Evolutionary conservation across 2,329 filamentous ascomycete species (phyloP).

Genomic region (Aureobasidium subglaciale): DNA sequence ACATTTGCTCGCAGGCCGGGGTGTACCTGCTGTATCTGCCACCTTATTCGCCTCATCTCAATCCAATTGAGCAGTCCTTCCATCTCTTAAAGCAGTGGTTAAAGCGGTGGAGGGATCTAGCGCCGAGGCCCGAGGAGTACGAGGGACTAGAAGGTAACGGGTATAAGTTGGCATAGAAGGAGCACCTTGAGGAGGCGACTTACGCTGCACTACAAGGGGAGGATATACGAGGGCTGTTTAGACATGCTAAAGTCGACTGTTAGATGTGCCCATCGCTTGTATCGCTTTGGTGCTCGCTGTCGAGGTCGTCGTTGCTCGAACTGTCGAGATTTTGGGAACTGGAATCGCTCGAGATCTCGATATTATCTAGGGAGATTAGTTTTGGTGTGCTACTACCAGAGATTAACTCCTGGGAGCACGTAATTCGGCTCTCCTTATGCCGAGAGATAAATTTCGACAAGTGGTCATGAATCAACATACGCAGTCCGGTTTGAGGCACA

Average conservation of each 20-base stretch:
- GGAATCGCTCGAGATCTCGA: not conserved
- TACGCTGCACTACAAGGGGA: not conserved
- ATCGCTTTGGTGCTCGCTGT: not conserved
- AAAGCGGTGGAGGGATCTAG: not conserved
- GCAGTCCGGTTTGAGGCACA: not conserved
- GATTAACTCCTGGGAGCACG: not conserved
- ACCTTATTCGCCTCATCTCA: not conserved
- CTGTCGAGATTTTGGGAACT: not conserved
- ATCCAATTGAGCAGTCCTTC: not conserved
- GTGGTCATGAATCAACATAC: not conserved
- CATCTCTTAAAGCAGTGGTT: not conserved
- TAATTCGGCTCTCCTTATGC: not conserved
- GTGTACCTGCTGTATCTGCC: not conserved
- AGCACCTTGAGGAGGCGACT: no score
- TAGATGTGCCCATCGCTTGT: not conserved
- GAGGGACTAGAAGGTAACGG: not conserved
- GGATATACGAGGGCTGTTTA: not conserved
- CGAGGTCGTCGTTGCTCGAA: no score
- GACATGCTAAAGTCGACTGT: not conserved
- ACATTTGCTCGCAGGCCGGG: not conserved
- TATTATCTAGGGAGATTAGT: not conserved
- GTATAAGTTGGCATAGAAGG: not conserved
- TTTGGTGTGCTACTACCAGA: not conserved
- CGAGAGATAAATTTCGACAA: not conserved
- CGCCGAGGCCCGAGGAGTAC: not conserved